phyloP scores from a whole-genome alignment of 208 protist species.

The Leishmania mexicana region DNA sequence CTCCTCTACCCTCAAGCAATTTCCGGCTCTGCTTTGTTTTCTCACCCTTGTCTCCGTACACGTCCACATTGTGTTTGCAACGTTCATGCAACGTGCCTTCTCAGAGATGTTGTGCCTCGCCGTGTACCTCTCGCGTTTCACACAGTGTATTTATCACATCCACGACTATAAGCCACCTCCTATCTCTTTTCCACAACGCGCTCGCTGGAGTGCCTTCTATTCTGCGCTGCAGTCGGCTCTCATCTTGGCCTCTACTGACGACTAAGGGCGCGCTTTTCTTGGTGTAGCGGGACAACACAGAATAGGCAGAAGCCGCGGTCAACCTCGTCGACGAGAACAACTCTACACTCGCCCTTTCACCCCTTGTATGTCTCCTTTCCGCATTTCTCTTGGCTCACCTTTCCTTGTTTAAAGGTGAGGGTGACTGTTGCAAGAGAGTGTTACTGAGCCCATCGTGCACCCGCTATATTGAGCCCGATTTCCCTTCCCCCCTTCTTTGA shows the following conservation, averaged over 20 bases:
- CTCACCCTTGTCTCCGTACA: not conserved
- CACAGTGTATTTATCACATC: not conserved
- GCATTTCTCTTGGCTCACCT: not conserved
- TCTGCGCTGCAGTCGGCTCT: not conserved
- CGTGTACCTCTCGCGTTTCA: not conserved
- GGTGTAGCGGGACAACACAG: not conserved
- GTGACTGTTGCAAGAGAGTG: not conserved
- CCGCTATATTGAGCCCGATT: not conserved
- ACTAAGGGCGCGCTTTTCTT: not conserved
- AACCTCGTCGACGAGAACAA: not conserved
- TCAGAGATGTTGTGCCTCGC: not conserved
- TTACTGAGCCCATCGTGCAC: not conserved
- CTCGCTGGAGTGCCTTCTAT: not conserved
- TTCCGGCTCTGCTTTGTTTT: not conserved
- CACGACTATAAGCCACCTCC: not conserved
- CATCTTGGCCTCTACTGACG: not conserved
- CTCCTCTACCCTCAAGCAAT: not conserved
- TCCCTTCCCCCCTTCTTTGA: not conserved
- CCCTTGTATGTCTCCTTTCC: not conserved
- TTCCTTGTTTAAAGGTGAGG: not conserved
- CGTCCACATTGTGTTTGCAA: too few species aligned
- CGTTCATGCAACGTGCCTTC: not conserved
- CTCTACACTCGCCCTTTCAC: not conserved
- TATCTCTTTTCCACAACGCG: not conserved
- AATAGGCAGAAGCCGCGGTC: not conserved